These are phyloP conservation scores for Fusarium praegraminearum DNA, from an alignment of 2,329 filamentous ascomycete genomes.

Conservation along the genomic window DNA sequence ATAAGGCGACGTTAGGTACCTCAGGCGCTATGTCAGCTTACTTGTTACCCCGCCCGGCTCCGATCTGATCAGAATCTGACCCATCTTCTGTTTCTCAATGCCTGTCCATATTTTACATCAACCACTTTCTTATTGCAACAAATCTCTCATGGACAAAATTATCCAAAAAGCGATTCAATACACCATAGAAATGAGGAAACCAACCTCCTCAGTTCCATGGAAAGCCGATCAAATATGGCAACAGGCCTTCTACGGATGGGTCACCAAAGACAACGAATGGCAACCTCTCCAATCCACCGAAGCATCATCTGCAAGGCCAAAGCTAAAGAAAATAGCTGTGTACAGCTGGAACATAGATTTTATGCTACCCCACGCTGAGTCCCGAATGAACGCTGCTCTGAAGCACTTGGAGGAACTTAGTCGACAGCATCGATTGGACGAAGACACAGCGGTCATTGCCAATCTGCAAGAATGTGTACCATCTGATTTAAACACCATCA, in stretches of 20 bases:
- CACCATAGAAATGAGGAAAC: neutral
- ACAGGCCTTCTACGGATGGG: slow-evolving; percentile 7
- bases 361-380: slow-evolving; percentile 49
- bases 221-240: neutral
- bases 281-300: neutral
- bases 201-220: neutral
- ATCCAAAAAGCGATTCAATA: neutral
- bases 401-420: slow-evolving; percentile 42
- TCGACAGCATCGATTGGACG: slow-evolving; percentile 7
- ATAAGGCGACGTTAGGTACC: neutral
- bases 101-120: neutral
- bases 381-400: slow-evolving; percentile 51
- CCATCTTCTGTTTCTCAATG: too few relatives aligned
- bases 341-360: slow-evolving; percentile 56
- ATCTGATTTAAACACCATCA: slow-evolving; percentile 60
- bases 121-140: neutral
- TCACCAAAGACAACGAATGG: neutral
- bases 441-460: slow-evolving; percentile 54
- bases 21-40: slow-evolving; percentile 7
- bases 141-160: neutral
- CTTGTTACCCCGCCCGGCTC: slow-evolving; percentile 19
- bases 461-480: slow-evolving; percentile 66
- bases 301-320: rapidly evolving
- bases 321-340: slow-evolving; percentile 45
- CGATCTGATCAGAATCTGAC: neutral